Evolutionary conservation across 176 grass and related monocot genomes (phyloP), one percentile per base, ranked within the genome.

Genomic region (Raddia distichophylla): DNA sequence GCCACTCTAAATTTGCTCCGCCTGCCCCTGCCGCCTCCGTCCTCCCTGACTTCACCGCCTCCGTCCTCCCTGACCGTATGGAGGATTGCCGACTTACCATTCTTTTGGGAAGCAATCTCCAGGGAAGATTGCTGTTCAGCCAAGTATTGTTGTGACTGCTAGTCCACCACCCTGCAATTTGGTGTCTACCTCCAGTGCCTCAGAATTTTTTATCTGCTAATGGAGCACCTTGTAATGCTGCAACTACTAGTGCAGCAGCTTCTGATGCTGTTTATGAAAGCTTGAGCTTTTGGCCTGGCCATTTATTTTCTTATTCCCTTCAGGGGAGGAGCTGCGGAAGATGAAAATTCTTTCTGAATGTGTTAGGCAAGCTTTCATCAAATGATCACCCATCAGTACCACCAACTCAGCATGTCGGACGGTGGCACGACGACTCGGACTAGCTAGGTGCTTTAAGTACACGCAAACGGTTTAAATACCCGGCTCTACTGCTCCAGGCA

Each of bases 281-380:
- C 33, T 59, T 8, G 42, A 66, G 35, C 37, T 35, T 47, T 80
- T 64, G 27, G 52, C 27, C 34, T 77, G 60, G 10, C 12, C 33
- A 46, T 48, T 71, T 75, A 33, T 74, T 81, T 86, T 77, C 22
- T 55, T 82, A 8, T 33, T 45, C 40, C 54, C 66, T 83, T 69
- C 76, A 93, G 96, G 91, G n/a, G 93, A 93, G 82, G 96, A 99
- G 65, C 74, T 95, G 73, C 90, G 95, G 60, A 90, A 88, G 66
- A 95, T 93, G 93, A 91, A 93, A 88, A 43, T 88, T 88, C 79
- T 99, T n/a, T n/a, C n/a, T n/a, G 87, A 91, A 99, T 88, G 91
- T 99, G 37, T 60, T 93, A 27, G 87, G 87, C 16, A 95, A 91
- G 76, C 51, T 84, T 75, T 73, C 54, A 8, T 49, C 81, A 10